Conservation (phyloP, 305 asterid species). For the Solanum hybrid region DNA sequence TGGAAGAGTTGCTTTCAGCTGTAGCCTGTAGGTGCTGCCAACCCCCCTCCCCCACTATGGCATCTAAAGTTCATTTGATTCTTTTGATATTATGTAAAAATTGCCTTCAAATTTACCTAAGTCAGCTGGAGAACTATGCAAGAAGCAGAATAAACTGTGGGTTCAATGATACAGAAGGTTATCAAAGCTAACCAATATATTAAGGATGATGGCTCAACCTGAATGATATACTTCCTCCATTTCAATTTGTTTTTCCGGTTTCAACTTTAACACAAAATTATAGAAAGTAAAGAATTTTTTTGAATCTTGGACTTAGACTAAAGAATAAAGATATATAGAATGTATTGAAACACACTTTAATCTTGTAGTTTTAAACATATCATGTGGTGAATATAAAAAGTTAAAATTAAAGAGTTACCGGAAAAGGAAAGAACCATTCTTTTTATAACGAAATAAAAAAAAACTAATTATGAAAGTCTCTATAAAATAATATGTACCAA, state of each 20-base stretch:
- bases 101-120: no score
- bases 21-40: neutral
- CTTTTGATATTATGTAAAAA: no score
- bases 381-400: neutral
- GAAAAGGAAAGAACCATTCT: neutral
- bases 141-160: no score
- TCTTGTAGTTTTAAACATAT: no score
- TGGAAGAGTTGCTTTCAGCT: neutral
- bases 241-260: neutral
- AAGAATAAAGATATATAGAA: neutral
- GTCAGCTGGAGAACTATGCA: no score
- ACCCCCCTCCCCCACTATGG: no score
- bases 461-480: neutral
- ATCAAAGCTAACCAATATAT: no score
- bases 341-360: neutral
- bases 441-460: neutral
- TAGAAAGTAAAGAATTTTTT: neutral
- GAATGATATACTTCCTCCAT: no score
- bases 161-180: no score
- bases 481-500: neutral
- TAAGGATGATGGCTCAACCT: no score
- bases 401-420: neutral
- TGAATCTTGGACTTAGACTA: neutral
- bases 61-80: no score
- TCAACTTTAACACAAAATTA: no score